Base-by-base conservation (phyloP, 306 rosid species). In the Cucurbita ficifolia region DNA sequence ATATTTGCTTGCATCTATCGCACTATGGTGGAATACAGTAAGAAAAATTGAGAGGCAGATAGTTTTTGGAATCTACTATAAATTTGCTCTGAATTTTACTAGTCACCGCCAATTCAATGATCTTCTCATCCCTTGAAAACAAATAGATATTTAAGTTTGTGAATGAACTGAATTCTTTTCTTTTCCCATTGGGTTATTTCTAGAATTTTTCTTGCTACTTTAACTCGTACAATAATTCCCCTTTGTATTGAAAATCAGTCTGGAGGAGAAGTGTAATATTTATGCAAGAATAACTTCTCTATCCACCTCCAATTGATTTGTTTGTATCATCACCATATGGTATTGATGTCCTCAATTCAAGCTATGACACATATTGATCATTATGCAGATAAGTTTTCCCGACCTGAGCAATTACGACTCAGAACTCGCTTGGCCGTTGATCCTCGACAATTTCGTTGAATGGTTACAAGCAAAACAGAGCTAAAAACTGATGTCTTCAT, bases 341-440 rank as follows among this genome's bases (percentile, higher is more conserved):
- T 18, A 64, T 64, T 18, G 35, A 40, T 18, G 10, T 61, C 45
- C 68, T 61, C 68, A 64, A 42, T 64, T 19, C 52, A 40, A 42
- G 5, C 6, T 18, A 5, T 48, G 39, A 49, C 57, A 1, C 43
- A 13, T 54, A 45, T 45, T 63, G 29, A 13, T 79, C 22, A 9
- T 48, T 46, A 5, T 56, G 54, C 60, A 95, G 99, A 91, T 95
- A 82, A 91, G 88, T 74, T 95, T 85, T 83, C 96, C 97, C 0
- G 79, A 83, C 57, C 83, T 95, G 57, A 51, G 54, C 60, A 79
- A 89, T 79, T 91, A 95, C 49, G 85, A 95, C 81, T 84, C 99
- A 29, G 88, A 90, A 40, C 96, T 90, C 21, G 99, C 97, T 1
- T 94, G 99, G 99, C 99, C 99, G 2, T 88, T 95, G 87, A 82